These are phyloP conservation scores for Priceomyces castillae DNA, from an alignment of 805 yeast species.

Conservation along the genomic window DNA sequence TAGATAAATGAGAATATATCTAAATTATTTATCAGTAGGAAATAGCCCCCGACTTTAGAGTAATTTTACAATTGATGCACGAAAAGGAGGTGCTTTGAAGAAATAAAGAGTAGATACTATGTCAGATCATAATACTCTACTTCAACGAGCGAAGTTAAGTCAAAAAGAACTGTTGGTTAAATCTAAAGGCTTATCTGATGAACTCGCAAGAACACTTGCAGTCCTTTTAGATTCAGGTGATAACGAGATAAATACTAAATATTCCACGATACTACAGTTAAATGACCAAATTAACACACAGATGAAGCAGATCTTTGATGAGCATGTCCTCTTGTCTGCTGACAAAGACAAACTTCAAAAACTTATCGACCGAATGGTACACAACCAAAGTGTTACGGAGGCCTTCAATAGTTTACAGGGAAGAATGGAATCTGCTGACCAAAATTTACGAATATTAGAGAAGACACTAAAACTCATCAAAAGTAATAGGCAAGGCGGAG, in stretches of 20 bases:
- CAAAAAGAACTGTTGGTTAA: constrained; percentile 27
- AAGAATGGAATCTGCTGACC: constrained; percentile 68
- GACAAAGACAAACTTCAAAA: constrained; percentile 23
- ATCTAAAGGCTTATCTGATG: constrained; percentile 23
- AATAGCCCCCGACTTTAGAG: too few species aligned
- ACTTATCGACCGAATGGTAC: constrained; percentile 14
- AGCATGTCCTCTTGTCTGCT: constrained; percentile 25
- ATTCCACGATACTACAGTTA: constrained; percentile 37
- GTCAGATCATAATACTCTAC: constrained; percentile 16
- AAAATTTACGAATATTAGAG: constrained; percentile 69
- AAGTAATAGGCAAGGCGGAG: constrained; percentile 2
- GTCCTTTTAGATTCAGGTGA: constrained; percentile 1
- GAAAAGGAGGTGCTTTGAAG: too few species aligned
- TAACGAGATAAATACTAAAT: constrained; percentile 3
- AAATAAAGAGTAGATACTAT: not conserved
- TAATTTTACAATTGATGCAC: too few species aligned
- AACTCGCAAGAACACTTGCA: not conserved
- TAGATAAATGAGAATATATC: too few species aligned
- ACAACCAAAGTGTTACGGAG: not conserved
- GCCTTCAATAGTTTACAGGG: constrained; percentile 13
- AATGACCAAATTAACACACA: constrained; percentile 38
- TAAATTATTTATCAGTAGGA: too few species aligned
- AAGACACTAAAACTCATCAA: constrained; percentile 36
- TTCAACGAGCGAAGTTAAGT: constrained; percentile 32
- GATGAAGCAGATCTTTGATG: constrained; percentile 26